Evolutionary conservation across 2,329 filamentous ascomycete genomes (phyloP).

Genomic region (Aspergillus udagawae): DNA sequence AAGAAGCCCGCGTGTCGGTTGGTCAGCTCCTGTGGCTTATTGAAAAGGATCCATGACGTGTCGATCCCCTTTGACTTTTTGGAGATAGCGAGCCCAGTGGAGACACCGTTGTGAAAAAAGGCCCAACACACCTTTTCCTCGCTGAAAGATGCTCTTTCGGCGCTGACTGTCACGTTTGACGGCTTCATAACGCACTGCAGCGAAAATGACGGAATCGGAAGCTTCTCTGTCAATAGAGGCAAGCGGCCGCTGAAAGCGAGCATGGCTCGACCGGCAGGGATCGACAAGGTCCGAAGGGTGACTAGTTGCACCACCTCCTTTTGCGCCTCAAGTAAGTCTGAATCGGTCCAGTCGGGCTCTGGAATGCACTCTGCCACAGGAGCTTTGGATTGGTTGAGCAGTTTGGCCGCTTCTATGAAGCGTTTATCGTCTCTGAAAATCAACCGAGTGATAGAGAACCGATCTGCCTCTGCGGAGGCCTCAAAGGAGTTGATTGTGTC

Average conservation of each 20-base stretch:
- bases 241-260: conserved; percentile 83
- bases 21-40: conserved; percentile 87
- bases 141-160: conserved; percentile 79
- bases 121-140: conserved; percentile 98
- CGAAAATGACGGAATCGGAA: conserved; percentile 85
- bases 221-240: conserved; percentile 87
- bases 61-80: conserved; percentile 88
- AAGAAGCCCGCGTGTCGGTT: conserved; percentile 96
- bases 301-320: conserved; percentile 84
- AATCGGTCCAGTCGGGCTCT: conserved; percentile 75
- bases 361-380: conserved; percentile 73
- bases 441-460: conserved; percentile 74
- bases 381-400: conserved; percentile 81
- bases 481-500: conserved; percentile 59
- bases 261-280: conserved; percentile 81
- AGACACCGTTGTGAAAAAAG: conserved; percentile 94
- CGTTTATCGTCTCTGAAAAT: conserved; percentile 91
- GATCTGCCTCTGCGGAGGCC: conserved; percentile 77
- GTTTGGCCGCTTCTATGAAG: conserved; percentile 75
- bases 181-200: conserved; percentile 89
- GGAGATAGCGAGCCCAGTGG: conserved; percentile 88
- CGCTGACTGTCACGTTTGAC: conserved; percentile 85
- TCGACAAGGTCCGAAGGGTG: conserved; percentile 80
- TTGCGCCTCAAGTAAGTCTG: conserved; percentile 84
- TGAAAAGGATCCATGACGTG: conserved; percentile 98